Evolutionary conservation across 1,284 basidiomycete species (phyloP).

Genomic region (Blastosporella zonata): DNA sequence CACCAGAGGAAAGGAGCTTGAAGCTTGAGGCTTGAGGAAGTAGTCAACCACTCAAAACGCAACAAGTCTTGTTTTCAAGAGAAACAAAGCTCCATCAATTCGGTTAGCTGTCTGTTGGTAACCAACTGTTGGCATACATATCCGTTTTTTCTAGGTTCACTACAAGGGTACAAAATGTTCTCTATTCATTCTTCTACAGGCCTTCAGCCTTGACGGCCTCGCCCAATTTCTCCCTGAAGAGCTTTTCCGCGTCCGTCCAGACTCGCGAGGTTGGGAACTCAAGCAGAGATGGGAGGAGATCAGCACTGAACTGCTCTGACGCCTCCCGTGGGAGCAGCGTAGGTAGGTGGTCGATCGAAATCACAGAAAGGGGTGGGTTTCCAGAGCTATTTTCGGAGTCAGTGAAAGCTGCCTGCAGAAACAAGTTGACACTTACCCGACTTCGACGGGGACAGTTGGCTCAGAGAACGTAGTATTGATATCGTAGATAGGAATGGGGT

Average conservation of each 20-base stretch:
- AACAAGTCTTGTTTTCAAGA: slow-evolving; percentile 8
- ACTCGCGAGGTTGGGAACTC: slow-evolving; percentile 80
- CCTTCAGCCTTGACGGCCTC: slow-evolving; percentile 53
- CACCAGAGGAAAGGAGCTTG: slow-evolving; percentile 26
- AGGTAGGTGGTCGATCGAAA: slow-evolving; percentile 98
- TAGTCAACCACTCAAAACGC: slow-evolving; percentile 17
- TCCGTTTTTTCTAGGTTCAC: too few species aligned
- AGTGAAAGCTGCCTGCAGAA: slow-evolving; percentile 1
- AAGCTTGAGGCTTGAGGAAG: too few species aligned
- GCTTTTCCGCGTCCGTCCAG: slow-evolving; percentile 87
- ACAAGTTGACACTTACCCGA: slow-evolving; percentile 52
- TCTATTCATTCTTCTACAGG: slow-evolving; percentile 11
- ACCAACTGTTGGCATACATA: too few species aligned
- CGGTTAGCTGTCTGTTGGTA: slow-evolving; percentile 9
- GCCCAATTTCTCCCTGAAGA: slow-evolving; percentile 79
- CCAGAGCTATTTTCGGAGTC: slow-evolving; percentile 39
- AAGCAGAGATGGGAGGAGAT: slow-evolving; percentile 86
- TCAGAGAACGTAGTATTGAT: slow-evolving; percentile 96
- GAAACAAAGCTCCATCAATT: slow-evolving; percentile 11
- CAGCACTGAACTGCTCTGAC: slow-evolving; percentile 92
- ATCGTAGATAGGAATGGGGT: slow-evolving; percentile 94
- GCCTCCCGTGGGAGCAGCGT: slow-evolving; percentile 95
- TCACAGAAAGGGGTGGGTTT: slow-evolving; percentile 73
- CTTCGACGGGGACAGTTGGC: slow-evolving; percentile 87
- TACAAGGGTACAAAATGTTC: neutral